A percentile compares a stretch with the other conserved stretches of the same genome.
phyloP scores from a whole-genome alignment of 352 stramenopile genomes.

The Thraustochytrium sp. region DNA sequence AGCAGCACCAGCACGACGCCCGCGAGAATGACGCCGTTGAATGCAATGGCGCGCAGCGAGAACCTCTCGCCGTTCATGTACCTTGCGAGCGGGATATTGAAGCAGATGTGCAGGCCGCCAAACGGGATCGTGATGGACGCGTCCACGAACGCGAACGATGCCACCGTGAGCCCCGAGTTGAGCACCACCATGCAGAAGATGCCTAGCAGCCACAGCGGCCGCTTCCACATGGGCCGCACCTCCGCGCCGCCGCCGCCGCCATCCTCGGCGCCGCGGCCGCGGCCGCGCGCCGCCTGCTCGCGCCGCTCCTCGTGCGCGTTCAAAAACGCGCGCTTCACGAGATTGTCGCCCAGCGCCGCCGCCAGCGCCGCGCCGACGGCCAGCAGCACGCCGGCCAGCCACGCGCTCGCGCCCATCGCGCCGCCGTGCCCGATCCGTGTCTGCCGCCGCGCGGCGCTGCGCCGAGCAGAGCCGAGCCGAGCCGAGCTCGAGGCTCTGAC shows the following conservation, averaged over 20 bases:
- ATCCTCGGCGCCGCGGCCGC: background rate
- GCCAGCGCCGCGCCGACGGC: background rate
- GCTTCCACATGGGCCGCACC: background rate
- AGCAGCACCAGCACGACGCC: constrained; percentile 70
- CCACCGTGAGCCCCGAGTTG: background rate
- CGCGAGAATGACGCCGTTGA: constrained; percentile 69
- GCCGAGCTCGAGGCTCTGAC: no score
- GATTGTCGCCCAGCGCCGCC: constrained; percentile 37
- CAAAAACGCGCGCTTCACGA: constrained; percentile 23
- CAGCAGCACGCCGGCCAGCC: constrained; percentile 29
- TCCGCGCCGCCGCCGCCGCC: background rate
- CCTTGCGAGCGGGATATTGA: constrained; percentile 55
- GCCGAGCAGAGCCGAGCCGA: no score
- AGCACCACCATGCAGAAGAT: constrained; percentile 40
- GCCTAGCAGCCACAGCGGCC: constrained; percentile 24
- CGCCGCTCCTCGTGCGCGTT: background rate
- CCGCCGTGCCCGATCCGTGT: no score
- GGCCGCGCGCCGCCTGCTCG: background rate
- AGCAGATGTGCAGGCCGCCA: constrained; percentile 32
- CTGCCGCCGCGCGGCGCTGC: no score
- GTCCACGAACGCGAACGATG: constrained; percentile 33
- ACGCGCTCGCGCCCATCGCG: background rate
- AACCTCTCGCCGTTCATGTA: constrained; percentile 80
- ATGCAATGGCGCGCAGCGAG: constrained; percentile 64
- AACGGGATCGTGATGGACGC: constrained; percentile 43